Percentiles rank a stretch among this genome's conserved stretches.
Conservation (phyloP, 1,139 yeast genomes). For the Pichia sp. region DNA sequence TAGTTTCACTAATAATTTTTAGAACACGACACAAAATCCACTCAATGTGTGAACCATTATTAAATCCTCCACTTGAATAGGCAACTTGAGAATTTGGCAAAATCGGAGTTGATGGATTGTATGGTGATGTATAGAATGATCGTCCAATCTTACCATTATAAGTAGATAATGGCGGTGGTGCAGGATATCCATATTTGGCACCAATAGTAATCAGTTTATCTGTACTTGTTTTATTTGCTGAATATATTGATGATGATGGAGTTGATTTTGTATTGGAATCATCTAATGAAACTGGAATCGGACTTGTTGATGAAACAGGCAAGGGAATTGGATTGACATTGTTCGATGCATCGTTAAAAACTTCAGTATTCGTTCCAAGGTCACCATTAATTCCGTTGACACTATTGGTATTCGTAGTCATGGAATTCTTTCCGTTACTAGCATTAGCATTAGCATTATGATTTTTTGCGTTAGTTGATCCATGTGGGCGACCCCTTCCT, state of each 20-base stretch:
- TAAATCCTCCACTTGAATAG: slow-evolving; percentile 51
- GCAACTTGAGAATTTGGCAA: slow-evolving; percentile 81
- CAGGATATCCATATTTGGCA: slow-evolving; percentile 13
- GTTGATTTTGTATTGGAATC: neutral
- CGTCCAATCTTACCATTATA: slow-evolving; percentile 25
- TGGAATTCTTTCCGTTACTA: neutral
- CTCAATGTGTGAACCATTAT: slow-evolving; percentile 50
- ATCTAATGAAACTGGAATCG: too few species aligned
- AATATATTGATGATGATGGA: neutral
- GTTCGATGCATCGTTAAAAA: neutral
- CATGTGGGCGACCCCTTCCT: too few species aligned
- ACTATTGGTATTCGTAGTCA: neutral
- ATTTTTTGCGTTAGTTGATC: too few species aligned
- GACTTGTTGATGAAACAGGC: too few species aligned
- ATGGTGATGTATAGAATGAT: slow-evolving; percentile 28
- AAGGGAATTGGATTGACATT: too few species aligned
- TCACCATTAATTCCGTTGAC: neutral
- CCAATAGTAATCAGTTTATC: slow-evolving; percentile 7
- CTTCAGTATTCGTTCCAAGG: neutral
- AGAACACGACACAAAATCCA: slow-evolving; percentile 97
- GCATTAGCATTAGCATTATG: too few species aligned
- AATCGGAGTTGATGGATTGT: slow-evolving; percentile 57
- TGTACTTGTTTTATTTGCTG: neutral
- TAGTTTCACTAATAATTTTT: slow-evolving; percentile 57
- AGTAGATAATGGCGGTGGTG: slow-evolving; percentile 16